These are phyloP conservation scores for Scorias spongiosa DNA, from an alignment of 2,329 filamentous ascomycete genomes.

Conservation along the genomic window DNA sequence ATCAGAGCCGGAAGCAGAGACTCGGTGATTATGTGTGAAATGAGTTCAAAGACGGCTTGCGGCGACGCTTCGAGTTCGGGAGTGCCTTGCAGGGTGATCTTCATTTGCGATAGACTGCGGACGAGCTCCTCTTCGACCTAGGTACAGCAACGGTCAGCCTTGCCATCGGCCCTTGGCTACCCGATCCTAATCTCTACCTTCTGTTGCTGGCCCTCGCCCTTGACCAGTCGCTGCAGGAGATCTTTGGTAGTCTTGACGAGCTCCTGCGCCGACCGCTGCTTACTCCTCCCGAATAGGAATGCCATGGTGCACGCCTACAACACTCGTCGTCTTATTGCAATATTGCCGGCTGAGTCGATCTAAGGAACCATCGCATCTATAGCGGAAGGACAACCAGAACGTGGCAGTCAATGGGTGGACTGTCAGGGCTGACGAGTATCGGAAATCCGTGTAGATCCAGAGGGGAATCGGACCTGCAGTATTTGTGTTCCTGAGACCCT, in stretches of 20 bases:
- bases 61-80: slow-evolving; percentile 77
- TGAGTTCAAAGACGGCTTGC: slow-evolving; percentile 75
- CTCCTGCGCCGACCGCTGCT: slow-evolving; percentile 46
- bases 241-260: slow-evolving; percentile 49
- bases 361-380: too few species aligned
- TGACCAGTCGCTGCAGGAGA: slow-evolving; percentile 39
- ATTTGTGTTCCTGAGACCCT: too few species aligned
- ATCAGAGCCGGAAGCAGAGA: slow-evolving; percentile 78
- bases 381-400: too few species aligned
- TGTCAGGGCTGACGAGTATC: too few species aligned
- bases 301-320: slow-evolving; percentile 37
- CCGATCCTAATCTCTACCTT: slow-evolving; percentile 24
- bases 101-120: slow-evolving; percentile 79
- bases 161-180: slow-evolving; percentile 2
- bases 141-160: slow-evolving; percentile 9
- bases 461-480: too few species aligned
- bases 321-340: too few species aligned
- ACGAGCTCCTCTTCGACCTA: slow-evolving; percentile 75
- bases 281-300: slow-evolving; percentile 51
- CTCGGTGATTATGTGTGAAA: slow-evolving; percentile 73
- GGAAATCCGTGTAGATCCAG: too few species aligned
- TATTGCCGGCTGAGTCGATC: too few species aligned
- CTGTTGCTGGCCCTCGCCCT: slow-evolving; percentile 35
- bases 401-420: too few species aligned
- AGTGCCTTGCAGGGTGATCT: slow-evolving; percentile 81